A percentile compares a stretch with the other conserved stretches of the same genome.
phyloP scores from a whole-genome alignment of 129 eudicot species.

The Flaveria linearis region DNA sequence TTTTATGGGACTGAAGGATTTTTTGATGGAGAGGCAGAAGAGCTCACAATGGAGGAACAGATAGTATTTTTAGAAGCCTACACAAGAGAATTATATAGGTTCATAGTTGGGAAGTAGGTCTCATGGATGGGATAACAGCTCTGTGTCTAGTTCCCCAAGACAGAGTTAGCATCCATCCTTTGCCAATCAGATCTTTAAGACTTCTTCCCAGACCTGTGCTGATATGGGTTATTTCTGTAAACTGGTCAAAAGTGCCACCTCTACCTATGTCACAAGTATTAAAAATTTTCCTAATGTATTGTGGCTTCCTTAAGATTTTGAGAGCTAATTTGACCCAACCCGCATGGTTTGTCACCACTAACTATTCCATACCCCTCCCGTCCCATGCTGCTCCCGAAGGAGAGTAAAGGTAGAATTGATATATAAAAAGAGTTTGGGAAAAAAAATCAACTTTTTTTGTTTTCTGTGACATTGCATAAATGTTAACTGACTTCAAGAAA shows the following conservation, averaged over 20 bases:
- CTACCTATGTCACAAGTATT: background rate
- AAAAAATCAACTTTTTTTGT: background rate
- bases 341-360: background rate
- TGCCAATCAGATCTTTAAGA: too few species aligned
- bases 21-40: too few species aligned
- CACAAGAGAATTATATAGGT: too few species aligned
- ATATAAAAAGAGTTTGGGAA: background rate
- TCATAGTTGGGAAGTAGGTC: too few species aligned
- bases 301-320: slow-evolving; percentile 1
- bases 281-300: background rate
- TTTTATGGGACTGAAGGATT: too few species aligned
- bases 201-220: too few species aligned
- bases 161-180: too few species aligned
- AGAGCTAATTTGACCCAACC: background rate
- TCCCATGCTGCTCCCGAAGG: background rate
- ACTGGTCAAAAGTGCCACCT: background rate
- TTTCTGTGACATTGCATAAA: background rate
- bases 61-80: too few species aligned
- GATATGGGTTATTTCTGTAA: background rate
- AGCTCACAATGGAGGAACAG: too few species aligned
- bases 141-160: too few species aligned
- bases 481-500: background rate
- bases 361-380: background rate
- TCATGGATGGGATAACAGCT: too few species aligned
- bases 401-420: background rate